phyloP scores from a whole-genome alignment of 805 yeast species.

The Lachancea sp. region DNA sequence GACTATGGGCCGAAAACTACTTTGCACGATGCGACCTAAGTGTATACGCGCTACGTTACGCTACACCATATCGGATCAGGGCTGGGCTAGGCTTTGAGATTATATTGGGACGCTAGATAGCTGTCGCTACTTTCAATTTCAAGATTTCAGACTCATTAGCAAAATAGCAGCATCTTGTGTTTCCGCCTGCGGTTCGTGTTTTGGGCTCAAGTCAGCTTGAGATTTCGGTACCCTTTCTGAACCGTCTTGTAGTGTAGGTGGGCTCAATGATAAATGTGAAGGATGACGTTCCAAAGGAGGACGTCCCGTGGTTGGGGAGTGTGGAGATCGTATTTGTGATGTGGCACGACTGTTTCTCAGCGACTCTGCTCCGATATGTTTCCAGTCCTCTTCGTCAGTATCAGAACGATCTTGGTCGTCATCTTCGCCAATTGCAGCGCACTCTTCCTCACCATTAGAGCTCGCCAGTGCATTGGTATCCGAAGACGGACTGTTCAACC shows the following conservation, averaged over 20 bases:
- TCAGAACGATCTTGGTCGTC: constrained; percentile 41
- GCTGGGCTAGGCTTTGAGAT: too few relatives aligned
- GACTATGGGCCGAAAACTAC: too few relatives aligned
- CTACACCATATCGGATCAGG: too few relatives aligned
- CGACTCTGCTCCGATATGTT: constrained; percentile 72
- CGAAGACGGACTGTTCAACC: constrained; percentile 10
- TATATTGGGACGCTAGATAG: too few relatives aligned
- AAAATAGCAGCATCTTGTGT: constrained; percentile 28
- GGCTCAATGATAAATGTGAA: constrained; percentile 8
- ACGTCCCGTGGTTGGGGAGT: neutral
- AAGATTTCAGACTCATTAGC: constrained; percentile 30
- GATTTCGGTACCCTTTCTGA: constrained; percentile 1
- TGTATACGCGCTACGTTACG: too few relatives aligned
- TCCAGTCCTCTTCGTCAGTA: constrained; percentile 98
- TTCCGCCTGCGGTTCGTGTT: constrained; percentile 9
- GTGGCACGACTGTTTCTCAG: constrained; percentile 36
- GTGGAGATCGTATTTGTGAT: constrained; percentile 10
- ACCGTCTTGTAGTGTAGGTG: constrained; percentile 4
- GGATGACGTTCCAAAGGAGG: constrained; percentile 5
- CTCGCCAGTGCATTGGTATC: constrained; percentile 2
- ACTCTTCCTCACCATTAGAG: constrained; percentile 2
- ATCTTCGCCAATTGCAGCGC: constrained; percentile 19
- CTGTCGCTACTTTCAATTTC: too few relatives aligned
- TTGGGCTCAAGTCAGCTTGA: neutral
- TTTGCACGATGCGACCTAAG: too few relatives aligned